Conservation (phyloP, 2,329 filamentous ascomycete species). For the Colletotrichum ledebouriae region DNA sequence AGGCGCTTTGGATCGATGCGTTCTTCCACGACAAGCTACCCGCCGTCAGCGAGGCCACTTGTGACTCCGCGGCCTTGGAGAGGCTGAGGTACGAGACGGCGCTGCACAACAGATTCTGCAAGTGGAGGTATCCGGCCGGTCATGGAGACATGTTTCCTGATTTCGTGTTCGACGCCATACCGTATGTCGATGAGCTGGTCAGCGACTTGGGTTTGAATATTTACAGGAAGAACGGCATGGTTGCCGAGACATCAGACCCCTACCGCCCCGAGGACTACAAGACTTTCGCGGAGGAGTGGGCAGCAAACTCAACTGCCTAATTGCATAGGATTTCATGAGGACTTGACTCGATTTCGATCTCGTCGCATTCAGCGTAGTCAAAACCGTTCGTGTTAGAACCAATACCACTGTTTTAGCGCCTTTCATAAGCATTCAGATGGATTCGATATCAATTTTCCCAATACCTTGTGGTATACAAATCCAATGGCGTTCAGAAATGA, state of each 20-base stretch:
- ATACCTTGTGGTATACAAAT: too few species aligned
- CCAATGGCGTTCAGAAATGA: too few species aligned
- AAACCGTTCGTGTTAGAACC: too few species aligned
- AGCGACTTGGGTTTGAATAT: constrained; percentile 73
- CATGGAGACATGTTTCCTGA: constrained; percentile 74
- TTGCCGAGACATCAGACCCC: constrained; percentile 66
- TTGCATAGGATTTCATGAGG: background rate
- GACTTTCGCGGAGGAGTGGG: constrained; percentile 67
- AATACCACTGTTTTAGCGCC: too few species aligned
- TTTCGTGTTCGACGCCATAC: constrained; percentile 82
- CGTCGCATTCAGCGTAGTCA: background rate
- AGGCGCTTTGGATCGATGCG: constrained; percentile 60
- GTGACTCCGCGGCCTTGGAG: constrained; percentile 52
- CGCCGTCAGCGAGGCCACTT: constrained; percentile 43
- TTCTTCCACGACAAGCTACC: constrained; percentile 58
- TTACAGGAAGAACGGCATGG: constrained; percentile 66
- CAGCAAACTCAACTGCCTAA: constrained; percentile 16
- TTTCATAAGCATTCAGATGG: too few species aligned
- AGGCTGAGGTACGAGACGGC: constrained; percentile 67
- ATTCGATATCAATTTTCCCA: too few species aligned
- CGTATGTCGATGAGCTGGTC: constrained; percentile 78
- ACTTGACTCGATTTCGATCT: background rate
- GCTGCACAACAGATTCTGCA: constrained; percentile 76
- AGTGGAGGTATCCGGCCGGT: constrained; percentile 76
- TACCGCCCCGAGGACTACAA: constrained; percentile 73